Conservation (phyloP, 129 eudicot species). For the Artemisia tridentata region DNA sequence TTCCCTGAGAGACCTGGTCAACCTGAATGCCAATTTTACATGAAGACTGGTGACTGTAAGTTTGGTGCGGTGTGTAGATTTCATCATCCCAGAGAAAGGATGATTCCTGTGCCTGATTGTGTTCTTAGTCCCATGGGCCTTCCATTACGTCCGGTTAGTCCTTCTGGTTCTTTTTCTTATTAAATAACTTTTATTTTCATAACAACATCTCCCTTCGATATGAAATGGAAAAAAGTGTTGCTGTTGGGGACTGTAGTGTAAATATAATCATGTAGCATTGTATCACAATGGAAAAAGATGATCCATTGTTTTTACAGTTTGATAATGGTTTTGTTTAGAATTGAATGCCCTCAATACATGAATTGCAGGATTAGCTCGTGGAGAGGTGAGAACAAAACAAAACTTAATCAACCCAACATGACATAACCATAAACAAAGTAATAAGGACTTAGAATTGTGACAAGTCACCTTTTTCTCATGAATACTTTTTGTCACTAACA, state of each 20-base stretch:
- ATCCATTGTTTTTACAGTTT: too few relatives aligned
- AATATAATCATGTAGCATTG: too few relatives aligned
- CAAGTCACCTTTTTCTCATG: too few relatives aligned
- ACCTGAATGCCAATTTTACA: conserved; percentile 93
- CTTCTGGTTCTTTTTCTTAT: background rate
- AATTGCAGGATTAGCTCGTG: too few relatives aligned
- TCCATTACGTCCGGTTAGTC: conserved; percentile 88
- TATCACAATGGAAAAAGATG: too few relatives aligned
- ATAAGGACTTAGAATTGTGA: too few relatives aligned
- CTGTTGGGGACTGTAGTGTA: background rate
- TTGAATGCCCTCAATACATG: background rate
- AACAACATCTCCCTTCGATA: background rate
- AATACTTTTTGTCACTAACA: too few relatives aligned
- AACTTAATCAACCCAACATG: too few relatives aligned
- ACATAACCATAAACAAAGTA: too few relatives aligned
- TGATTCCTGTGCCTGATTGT: conserved; percentile 83
- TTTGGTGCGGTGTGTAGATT: conserved; percentile 95
- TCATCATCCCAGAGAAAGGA: conserved; percentile 94
- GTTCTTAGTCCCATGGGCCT: conserved; percentile 87
- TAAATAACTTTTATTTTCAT: background rate
- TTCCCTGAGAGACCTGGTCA: conserved; percentile 98
- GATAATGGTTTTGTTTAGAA: background rate
- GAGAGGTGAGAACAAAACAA: too few relatives aligned
- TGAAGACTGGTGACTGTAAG: conserved; percentile 98
- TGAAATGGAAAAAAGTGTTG: background rate